Evolutionary conservation across 768 basidiomycete species (phyloP).

Genomic region (Trichaptum fuscoviolaceum): DNA sequence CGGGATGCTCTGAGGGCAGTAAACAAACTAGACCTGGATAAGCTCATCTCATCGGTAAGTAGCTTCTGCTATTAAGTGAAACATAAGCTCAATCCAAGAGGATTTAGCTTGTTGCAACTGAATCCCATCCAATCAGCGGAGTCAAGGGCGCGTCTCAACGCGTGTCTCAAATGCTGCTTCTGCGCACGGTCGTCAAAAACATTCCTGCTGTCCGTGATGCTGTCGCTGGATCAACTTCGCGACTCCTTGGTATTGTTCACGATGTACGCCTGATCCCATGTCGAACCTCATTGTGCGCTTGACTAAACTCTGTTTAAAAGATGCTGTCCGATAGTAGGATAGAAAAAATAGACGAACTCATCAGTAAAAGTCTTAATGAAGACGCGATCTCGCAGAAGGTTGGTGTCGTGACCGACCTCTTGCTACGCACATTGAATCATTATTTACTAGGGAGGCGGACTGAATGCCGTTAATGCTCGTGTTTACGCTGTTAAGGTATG

Average conservation of each 20-base stretch:
- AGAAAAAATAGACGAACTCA: conserved; percentile 50
- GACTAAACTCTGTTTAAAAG: conserved; percentile 26
- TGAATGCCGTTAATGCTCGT: conserved; percentile 69
- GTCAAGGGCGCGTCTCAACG: conserved; percentile 64
- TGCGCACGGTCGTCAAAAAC: conserved; percentile 67
- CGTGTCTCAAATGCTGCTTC: conserved; percentile 72
- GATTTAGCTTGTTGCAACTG: conserved; percentile 59
- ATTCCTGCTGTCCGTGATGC: conserved; percentile 61
- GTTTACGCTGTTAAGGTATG: conserved; percentile 83
- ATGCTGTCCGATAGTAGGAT: conserved; percentile 75
- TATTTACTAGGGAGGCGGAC: conserved; percentile 57
- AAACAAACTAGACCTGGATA: conserved; percentile 85
- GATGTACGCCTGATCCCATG: conserved; percentile 35
- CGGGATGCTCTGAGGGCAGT: conserved; percentile 64
- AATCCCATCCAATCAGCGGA: conserved; percentile 46
- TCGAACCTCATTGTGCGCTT: neutral
- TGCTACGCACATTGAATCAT: conserved; percentile 4
- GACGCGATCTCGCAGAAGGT: conserved; percentile 60
- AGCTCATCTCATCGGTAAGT: conserved; percentile 65
- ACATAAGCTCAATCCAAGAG: neutral
- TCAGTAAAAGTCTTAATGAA: conserved; percentile 69
- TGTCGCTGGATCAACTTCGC: conserved; percentile 50
- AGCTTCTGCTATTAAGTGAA: neutral
- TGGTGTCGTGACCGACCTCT: neutral
- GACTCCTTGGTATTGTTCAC: conserved; percentile 55